Base-by-base conservation (phyloP, 2,329 filamentous ascomycete genomes). In the Tolypocladium pustulatum region DNA sequence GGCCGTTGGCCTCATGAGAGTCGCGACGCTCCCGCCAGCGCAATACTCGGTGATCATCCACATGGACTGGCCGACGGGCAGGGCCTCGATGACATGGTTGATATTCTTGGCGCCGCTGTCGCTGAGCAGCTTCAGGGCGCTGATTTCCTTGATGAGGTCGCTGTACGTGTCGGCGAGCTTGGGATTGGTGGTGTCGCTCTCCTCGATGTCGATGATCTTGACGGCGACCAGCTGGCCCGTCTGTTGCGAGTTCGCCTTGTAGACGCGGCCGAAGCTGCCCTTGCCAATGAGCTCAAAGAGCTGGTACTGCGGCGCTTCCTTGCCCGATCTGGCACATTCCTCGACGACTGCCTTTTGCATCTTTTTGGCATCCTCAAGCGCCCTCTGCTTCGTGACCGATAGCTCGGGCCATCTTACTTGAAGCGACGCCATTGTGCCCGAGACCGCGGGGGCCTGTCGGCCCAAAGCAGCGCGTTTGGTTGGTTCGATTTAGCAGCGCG, bases 11-110 rank as follows among this genome's bases (percentile, higher is more conserved):
- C 81, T 83, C 84, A 87, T 86, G 60, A 82, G 81, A 61, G 81
- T 92, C 63, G 82, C 87, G 70, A 95, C 87, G 70, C 90, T 94
- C 55, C 90, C 90, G 61, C 90, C 90, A 7, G 88, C 89, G 66
- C 90, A 92, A 71, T 92, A 91, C 73, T 94, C 89, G 60, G 88
- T 92, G 58, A 94, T 84, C 76, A 94, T 90, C 90, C 90, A 95
- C 75, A 95, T 86, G 61, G 90, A 84, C 65, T 88, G 86, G 49
- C 88, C 88, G 41, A 93, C 84, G 10, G 88, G 85, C 25, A 92
- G 79, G 5, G 89, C 89, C 64, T 92, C 89, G 65, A 92, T 86
- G 56, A 93, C 87, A 65, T 86, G 82, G 69, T 93, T 94, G 73
- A 95, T 86, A 68, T 93, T 93, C 64, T 83, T 82, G 22, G 89